Conservation (phyloP, 1,284 basidiomycete species). For the Cryptococcus sp. region DNA sequence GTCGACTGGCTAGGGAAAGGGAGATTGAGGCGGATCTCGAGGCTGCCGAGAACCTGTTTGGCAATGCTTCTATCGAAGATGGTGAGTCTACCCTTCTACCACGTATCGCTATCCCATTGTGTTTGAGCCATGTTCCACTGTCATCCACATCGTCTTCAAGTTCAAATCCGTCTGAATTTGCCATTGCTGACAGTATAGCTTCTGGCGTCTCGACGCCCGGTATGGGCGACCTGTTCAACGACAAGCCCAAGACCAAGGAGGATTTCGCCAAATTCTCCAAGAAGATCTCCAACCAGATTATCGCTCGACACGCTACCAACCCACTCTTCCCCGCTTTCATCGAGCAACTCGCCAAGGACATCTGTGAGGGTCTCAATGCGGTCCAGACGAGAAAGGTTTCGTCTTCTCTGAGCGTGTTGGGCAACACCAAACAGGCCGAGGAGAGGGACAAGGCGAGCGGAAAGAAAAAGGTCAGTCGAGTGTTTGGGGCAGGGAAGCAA, state of each 20-base stretch:
- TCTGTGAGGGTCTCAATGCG: constrained; percentile 70
- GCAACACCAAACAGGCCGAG: constrained; percentile 91
- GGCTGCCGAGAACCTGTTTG: constrained; percentile 74
- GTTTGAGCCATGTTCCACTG: neutral
- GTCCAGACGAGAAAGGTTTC: constrained; percentile 84
- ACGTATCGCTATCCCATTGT: neutral
- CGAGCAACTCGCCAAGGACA: constrained; percentile 68
- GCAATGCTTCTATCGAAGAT: constrained; percentile 56
- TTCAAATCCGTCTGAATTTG: too few relatives aligned
- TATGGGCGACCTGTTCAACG: constrained; percentile 61
- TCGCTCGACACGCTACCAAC: constrained; percentile 70
- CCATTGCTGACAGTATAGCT: neutral
- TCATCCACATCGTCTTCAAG: too few relatives aligned
- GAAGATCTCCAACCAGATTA: constrained; percentile 63
- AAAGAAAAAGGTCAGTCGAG: constrained; percentile 68
- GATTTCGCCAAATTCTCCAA: constrained; percentile 71
- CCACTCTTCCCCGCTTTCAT: constrained; percentile 75
- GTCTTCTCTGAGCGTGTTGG: constrained; percentile 69
- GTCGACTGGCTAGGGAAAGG: constrained; percentile 64
- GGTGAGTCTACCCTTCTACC: constrained; percentile 10
- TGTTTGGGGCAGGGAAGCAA: neutral
- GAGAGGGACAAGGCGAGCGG: constrained; percentile 74
- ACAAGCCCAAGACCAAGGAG: constrained; percentile 74
- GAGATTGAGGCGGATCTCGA: constrained; percentile 79
- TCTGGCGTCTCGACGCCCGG: constrained; percentile 9